Evolutionary conservation across 768 basidiomycete genomes (phyloP), one percentile per base, ranked within the genome.

Genomic region (Kwoniella sp.): DNA sequence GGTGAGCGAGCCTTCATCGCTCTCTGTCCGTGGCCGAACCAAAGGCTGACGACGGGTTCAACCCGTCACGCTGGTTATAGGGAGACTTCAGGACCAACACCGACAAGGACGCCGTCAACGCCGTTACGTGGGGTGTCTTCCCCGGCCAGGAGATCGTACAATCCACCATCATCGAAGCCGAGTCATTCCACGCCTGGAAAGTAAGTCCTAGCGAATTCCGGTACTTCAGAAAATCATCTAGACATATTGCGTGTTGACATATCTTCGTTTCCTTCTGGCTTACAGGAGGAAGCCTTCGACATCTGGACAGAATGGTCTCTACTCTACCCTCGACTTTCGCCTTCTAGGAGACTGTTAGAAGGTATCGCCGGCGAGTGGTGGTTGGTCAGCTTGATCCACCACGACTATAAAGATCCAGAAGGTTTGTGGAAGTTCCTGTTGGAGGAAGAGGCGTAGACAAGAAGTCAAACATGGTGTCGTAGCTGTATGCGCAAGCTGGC

Each of bases 41-140:
- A 48, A 40, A 52, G 4, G 36, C 22, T 22, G 5, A 33, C 33
- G 33, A n/a, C 36, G 13, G 33, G 33, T 33, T 6, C 13, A 6
- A 33, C 48, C n/a, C 8, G n/a, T 44, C n/a, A n/a, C n/a, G n/a
- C n/a, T n/a, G n/a, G 19, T 9, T 57, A 8, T 48, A 92, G 89
- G 93, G 90, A 26, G 89, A 91, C 53, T 87, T 84, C 64, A 82
- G 83, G 68, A 92, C 87, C 13, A 98, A 96, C 76, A 86, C 95
- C 24, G 83, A 85, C 1, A 86, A 88, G 50, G 87, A 85, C 33
- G 89, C 86, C 15, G 86, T 90, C 60, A 97, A 97, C 79, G 94
- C 93, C 0, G 96, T 99, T 7, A 99, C 96, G 1, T 99, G 96
- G 96, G 96, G 94, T 60, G 88, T 98, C 6, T 99, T 99, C 79